Evolutionary conservation across 78 protist genomes (phyloP).

Genomic region (Dictyostelium discoideum): DNA sequence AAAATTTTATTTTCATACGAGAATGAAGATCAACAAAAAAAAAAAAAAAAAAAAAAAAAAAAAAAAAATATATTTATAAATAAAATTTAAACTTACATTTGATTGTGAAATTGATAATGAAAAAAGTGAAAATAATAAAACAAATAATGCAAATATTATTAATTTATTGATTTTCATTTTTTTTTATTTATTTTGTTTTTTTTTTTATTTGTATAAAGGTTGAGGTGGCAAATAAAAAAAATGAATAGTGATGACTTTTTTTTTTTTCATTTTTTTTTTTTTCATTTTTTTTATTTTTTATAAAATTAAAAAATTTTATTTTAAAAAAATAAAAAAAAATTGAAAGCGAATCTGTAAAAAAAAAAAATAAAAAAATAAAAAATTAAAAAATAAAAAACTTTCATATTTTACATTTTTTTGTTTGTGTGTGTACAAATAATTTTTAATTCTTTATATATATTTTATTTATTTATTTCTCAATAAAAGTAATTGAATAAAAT

Average conservation of each 20-base stretch:
- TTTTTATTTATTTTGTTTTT: background rate
- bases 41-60: background rate
- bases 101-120: background rate
- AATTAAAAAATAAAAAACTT: background rate
- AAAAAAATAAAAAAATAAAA: background rate
- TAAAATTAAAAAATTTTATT: background rate
- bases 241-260: background rate
- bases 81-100: background rate
- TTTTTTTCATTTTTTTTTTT: too few relatives aligned
- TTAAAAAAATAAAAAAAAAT: too few relatives aligned
- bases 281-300: too few relatives aligned
- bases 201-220: background rate
- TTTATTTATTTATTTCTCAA: background rate
- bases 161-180: slow-evolving; percentile 3
- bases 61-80: too few relatives aligned
- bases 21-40: background rate
- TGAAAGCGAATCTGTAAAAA: too few relatives aligned
- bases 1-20: background rate
- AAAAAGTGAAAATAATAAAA: background rate
- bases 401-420: background rate
- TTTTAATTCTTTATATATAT: background rate
- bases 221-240: too few relatives aligned
- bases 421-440: background rate
- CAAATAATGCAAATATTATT: background rate
- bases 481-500: too few relatives aligned